Conservation (phyloP, 2,329 filamentous ascomycete species). For the Gaeumannomyces sp. region DNA sequence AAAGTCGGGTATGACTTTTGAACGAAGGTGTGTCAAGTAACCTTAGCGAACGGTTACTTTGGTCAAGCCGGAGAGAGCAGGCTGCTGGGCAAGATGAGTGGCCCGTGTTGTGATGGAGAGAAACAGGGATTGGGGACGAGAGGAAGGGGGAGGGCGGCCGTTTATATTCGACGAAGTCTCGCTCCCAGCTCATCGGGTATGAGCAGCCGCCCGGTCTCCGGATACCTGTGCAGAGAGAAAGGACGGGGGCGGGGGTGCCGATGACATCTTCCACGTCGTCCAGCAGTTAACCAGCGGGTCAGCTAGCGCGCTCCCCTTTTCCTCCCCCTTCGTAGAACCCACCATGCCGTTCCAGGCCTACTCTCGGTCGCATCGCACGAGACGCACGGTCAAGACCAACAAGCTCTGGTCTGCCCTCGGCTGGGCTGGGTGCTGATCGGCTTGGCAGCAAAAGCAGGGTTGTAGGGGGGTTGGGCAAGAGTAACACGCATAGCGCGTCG, state of each 20-base stretch:
- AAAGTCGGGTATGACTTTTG: conserved; percentile 11
- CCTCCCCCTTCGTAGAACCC: background rate
- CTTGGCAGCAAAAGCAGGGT: conserved; percentile 6
- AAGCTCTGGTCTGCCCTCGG: background rate
- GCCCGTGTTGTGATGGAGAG: conserved; percentile 14
- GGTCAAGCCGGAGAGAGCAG: conserved; percentile 14
- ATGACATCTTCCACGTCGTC: conserved; percentile 10
- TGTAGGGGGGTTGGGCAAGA: background rate
- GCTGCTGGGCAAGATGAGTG: conserved; percentile 16
- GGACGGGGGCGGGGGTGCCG: background rate
- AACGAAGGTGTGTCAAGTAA: conserved; percentile 22
- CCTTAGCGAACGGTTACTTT: conserved; percentile 25
- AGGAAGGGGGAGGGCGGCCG: background rate
- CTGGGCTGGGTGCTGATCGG: background rate
- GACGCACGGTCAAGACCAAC: background rate
- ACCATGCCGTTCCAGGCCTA: background rate
- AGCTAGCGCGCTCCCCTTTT: background rate
- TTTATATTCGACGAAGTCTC: conserved; percentile 10
- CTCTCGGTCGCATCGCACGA: background rate
- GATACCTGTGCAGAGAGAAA: background rate
- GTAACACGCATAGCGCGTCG: background rate
- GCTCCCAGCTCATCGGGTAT: background rate
- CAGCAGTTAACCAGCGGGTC: background rate
- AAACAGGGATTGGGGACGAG: conserved; percentile 13
- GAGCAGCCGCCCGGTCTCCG: too few species aligned